phyloP scores from a whole-genome alignment of 2,329 filamentous ascomycete species.

The Dothideomycetidae sp. region DNA sequence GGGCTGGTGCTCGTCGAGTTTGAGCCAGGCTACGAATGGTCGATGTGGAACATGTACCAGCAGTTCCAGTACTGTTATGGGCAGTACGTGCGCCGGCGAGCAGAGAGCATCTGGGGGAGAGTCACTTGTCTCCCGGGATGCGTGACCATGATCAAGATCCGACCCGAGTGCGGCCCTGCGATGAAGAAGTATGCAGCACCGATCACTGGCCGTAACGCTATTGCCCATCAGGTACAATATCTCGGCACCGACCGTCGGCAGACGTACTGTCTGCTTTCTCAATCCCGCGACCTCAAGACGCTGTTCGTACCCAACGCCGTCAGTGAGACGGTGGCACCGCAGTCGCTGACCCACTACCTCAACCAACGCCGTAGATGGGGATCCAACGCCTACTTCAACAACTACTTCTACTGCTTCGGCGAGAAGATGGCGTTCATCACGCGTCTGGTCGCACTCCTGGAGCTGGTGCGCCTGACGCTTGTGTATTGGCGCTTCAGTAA shows the following conservation, averaged over 20 bases:
- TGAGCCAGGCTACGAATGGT: constrained; percentile 17
- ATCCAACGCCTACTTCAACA: constrained; percentile 26
- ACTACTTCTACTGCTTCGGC: constrained; percentile 23
- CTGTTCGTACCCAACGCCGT: constrained; percentile 23
- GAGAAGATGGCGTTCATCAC: constrained; percentile 26
- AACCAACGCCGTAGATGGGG: constrained; percentile 24
- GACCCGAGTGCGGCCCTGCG: constrained; percentile 15
- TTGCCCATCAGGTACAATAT: constrained; percentile 17
- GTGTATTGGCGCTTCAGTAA: constrained; percentile 25
- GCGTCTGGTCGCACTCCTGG: constrained; percentile 20
- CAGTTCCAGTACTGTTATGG: constrained; percentile 13
- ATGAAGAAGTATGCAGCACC: constrained; percentile 17
- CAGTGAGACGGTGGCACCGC: constrained; percentile 24
- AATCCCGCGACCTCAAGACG: constrained; percentile 15
- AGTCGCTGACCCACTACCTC: constrained; percentile 23
- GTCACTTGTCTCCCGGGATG: constrained; percentile 17
- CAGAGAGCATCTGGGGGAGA: constrained; percentile 15
- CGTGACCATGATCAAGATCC: constrained; percentile 17
- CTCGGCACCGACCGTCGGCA: constrained; percentile 16
- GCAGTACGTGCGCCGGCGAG: constrained; percentile 16
- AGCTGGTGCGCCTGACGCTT: constrained; percentile 21
- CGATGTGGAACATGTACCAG: constrained; percentile 17
- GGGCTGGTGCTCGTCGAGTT: constrained; percentile 16
- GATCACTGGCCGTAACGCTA: constrained; percentile 14
- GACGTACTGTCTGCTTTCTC: constrained; percentile 16